Percentiles rank a stretch among this genome's conserved stretches.
Conservation (phyloP, 2,329 filamentous ascomycete species). For the Fusarium torulosum region DNA sequence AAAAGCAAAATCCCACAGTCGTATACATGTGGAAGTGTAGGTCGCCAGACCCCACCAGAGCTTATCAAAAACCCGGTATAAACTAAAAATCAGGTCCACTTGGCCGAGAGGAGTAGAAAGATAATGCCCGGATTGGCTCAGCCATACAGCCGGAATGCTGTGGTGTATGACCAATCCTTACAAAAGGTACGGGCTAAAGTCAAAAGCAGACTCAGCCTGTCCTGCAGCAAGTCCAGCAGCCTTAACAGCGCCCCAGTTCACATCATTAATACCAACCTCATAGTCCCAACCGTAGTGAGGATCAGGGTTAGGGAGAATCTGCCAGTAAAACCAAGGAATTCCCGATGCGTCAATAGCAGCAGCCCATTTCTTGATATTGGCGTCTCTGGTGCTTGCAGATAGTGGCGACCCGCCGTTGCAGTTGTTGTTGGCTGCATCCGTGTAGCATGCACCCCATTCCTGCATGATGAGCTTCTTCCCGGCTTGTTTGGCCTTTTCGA, state of each 20-base stretch:
- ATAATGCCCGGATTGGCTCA: too few species aligned
- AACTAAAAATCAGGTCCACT: too few species aligned
- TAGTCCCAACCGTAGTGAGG: constrained; percentile 51
- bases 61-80: too few species aligned
- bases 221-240: background rate
- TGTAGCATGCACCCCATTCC: constrained; percentile 47
- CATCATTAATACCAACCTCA: constrained; percentile 48
- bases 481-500: constrained; percentile 42
- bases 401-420: constrained; percentile 41
- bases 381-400: constrained; percentile 32
- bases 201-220: background rate
- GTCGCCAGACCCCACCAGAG: too few species aligned
- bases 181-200: constrained; percentile 2
- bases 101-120: too few species aligned
- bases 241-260: constrained; percentile 41
- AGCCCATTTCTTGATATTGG: constrained; percentile 49
- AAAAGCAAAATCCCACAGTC: too few species aligned
- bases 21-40: too few species aligned
- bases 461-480: constrained; percentile 51
- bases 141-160: too few species aligned
- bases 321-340: constrained; percentile 53
- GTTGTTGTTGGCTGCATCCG: constrained; percentile 44
- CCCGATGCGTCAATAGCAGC: constrained; percentile 46
- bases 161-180: background rate
- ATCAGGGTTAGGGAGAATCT: constrained; percentile 51